Conservation (phyloP, 2,329 filamentous ascomycete species). For the Aschersonia sp. region DNA sequence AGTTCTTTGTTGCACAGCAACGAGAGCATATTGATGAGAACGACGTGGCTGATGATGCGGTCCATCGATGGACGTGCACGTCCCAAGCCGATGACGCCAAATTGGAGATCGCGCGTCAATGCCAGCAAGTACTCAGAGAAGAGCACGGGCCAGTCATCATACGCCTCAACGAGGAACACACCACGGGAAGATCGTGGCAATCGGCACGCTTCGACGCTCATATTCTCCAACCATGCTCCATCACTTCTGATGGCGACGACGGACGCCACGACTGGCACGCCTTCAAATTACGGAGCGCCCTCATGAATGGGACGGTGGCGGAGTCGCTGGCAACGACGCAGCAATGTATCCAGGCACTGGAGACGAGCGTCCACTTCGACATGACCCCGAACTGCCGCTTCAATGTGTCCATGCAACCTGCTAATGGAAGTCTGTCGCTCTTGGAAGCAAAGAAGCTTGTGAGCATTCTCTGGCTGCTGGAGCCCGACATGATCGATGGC, state of each 20-base stretch:
- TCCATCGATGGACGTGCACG: not conserved
- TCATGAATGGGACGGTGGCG: not conserved
- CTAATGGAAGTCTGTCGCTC: not conserved
- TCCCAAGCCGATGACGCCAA: not conserved
- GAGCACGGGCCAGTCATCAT: not conserved
- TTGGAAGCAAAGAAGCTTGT: conserved; percentile 1
- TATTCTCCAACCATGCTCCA: not conserved
- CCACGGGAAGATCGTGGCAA: not conserved
- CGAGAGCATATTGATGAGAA: too few species aligned
- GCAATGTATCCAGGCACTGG: not conserved
- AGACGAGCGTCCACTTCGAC: not conserved
- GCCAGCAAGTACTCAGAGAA: not conserved
- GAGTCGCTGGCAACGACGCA: not conserved
- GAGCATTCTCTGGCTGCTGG: not conserved
- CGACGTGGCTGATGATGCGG: too few species aligned
- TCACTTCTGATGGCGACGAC: not conserved
- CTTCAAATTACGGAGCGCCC: not conserved
- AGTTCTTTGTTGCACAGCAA: too few species aligned
- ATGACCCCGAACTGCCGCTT: not conserved
- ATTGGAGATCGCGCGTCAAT: not conserved
- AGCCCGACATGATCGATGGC: not conserved
- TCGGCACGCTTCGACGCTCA: conserved; percentile 1
- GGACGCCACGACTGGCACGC: not conserved
- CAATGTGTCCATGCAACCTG: not conserved
- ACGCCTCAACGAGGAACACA: not conserved